Conservation (phyloP, 768 basidiomycete species). For the Agrocybe pediades region DNA sequence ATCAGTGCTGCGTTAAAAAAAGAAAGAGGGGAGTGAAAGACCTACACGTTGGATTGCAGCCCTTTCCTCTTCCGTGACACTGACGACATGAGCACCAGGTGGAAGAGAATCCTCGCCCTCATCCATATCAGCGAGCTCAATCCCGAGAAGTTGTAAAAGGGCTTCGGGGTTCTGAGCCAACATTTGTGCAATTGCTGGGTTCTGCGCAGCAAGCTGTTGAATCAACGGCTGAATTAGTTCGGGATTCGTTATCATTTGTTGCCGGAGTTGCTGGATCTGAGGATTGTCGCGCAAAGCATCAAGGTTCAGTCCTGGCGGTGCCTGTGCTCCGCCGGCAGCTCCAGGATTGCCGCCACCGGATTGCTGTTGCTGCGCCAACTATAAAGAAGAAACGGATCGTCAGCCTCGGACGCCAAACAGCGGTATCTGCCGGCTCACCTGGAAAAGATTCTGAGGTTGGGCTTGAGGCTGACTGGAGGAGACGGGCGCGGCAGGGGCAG, state of each 20-base stretch:
- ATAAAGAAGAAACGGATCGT: conserved; percentile 1
- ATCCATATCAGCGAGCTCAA: conserved; percentile 39
- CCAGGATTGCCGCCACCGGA: conserved; percentile 37
- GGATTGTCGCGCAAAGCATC: conserved; percentile 61
- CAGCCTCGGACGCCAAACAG: background rate
- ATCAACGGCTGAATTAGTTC: conserved; percentile 75
- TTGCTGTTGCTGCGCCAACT: conserved; percentile 78
- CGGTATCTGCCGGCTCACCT: conserved; percentile 43
- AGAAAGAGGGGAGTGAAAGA: conserved; percentile 9
- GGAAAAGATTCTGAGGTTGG: conserved; percentile 85
- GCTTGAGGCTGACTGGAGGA: conserved; percentile 30
- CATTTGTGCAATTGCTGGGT: conserved; percentile 74
- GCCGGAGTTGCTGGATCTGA: conserved; percentile 71
- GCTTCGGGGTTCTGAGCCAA: conserved; percentile 74
- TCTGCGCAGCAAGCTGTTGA: conserved; percentile 74
- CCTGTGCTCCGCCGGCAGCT: conserved; percentile 36
- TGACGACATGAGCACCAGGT: conserved; percentile 64
- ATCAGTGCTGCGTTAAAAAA: background rate
- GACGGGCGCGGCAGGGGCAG: conserved; percentile 33
- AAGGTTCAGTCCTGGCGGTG: conserved; percentile 39
- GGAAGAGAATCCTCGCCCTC: conserved; percentile 43
- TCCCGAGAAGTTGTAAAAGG: conserved; percentile 64
- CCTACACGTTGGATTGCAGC: conserved; percentile 89
- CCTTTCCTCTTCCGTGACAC: conserved; percentile 84
- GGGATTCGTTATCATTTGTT: conserved; percentile 78